Evolutionary conservation across 495 filamentous ascomycete genomes (phyloP).

Genomic region (Aspergillus leporis): DNA sequence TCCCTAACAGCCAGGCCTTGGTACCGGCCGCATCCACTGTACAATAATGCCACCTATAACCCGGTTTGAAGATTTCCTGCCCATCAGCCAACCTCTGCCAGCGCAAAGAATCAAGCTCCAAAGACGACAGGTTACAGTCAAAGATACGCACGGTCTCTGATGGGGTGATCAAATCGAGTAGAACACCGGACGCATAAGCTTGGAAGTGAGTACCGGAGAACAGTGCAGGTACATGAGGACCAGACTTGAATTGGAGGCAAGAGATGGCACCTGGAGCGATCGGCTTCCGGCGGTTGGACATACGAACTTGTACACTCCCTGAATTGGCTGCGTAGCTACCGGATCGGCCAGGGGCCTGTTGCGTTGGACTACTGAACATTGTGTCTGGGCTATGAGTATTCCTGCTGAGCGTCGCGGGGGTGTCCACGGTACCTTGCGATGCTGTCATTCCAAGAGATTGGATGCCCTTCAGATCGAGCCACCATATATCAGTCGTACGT

Average conservation of each 20-base stretch:
- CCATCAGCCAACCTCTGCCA: constrained; percentile 96
- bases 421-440: constrained; percentile 63
- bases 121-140: constrained; percentile 85
- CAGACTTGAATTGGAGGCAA: constrained; percentile 83
- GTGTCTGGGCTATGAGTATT: constrained; percentile 47
- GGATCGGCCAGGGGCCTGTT: constrained; percentile 52
- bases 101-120: constrained; percentile 80
- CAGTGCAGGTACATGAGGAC: constrained; percentile 82
- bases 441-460: constrained; percentile 77
- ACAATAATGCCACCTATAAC: constrained; percentile 97
- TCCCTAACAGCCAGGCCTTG: constrained; percentile 95
- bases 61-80: constrained; percentile 81
- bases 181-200: constrained; percentile 85
- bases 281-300: constrained; percentile 65
- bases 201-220: constrained; percentile 92
- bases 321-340: constrained; percentile 88
- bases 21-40: constrained; percentile 90
- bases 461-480: constrained; percentile 88
- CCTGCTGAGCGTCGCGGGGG: constrained; percentile 27
- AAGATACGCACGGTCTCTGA: constrained; percentile 78
- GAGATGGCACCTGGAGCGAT: constrained; percentile 88
- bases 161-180: constrained; percentile 91
- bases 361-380: constrained; percentile 39
- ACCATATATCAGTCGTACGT: constrained; percentile 91
- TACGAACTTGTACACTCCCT: constrained; percentile 79